Percentiles rank a stretch among this genome's conserved stretches.
Evolutionary conservation across 257 asterid species (phyloP).

Genomic region (Solanum chmielewskii): DNA sequence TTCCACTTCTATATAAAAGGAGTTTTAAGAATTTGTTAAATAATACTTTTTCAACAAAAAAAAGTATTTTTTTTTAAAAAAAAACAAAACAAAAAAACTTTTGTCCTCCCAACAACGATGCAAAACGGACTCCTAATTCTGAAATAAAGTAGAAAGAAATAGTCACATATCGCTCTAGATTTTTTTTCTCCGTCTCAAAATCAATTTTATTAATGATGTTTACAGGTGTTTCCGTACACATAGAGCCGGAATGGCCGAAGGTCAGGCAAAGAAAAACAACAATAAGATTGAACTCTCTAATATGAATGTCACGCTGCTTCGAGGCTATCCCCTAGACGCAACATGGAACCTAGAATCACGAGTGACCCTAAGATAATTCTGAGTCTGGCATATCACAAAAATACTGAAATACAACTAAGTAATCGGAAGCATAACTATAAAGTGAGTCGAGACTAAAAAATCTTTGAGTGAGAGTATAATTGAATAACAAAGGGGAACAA

Average conservation of each 20-base stretch:
- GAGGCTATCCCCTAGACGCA: too few species aligned
- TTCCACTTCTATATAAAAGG: too few species aligned
- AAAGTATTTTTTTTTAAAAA: too few species aligned
- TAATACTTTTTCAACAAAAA: too few species aligned
- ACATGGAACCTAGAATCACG: too few species aligned
- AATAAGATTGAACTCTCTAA: too few species aligned
- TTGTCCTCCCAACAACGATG: too few species aligned
- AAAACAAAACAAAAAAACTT: too few species aligned
- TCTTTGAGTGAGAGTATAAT: not conserved
- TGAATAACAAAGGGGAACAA: not conserved
- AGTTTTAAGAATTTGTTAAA: too few species aligned
- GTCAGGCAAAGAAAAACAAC: not conserved
- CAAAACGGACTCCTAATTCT: too few species aligned
- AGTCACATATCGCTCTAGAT: not conserved
- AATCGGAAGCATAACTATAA: not conserved
- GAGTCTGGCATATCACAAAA: not conserved
- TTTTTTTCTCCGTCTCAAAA: not conserved
- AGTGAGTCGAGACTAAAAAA: not conserved
- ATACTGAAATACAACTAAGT: not conserved
- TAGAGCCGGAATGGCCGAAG: not conserved
- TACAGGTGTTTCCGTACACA: not conserved
- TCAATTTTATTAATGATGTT: not conserved
- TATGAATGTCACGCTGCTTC: too few species aligned
- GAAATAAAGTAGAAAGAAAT: too few species aligned
- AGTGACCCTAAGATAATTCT: not conserved